phyloP scores from a whole-genome alignment of 495 filamentous ascomycete genomes.

The Neurospora discreta region DNA sequence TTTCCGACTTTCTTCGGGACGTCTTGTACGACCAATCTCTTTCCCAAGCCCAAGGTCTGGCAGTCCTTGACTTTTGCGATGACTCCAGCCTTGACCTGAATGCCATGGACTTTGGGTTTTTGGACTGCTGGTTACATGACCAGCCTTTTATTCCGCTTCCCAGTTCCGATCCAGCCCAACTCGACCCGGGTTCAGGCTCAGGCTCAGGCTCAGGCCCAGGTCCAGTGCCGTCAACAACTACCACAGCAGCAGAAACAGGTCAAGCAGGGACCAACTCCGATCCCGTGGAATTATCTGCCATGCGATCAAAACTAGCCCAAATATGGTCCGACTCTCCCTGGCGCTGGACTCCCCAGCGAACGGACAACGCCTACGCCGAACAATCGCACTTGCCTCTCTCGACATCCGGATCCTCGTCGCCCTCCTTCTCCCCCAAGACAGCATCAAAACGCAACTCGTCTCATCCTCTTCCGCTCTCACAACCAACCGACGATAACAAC shows the following conservation, averaged over 20 bases:
- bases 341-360: constrained; percentile 39
- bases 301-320: constrained; percentile 23
- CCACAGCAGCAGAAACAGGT: not conserved
- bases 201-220: too few species aligned
- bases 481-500: not conserved
- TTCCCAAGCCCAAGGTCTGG: constrained; percentile 24
- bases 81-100: constrained; percentile 47
- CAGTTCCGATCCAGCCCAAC: not conserved
- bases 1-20: constrained; percentile 27
- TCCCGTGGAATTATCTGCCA: constrained; percentile 20
- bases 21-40: constrained; percentile 23
- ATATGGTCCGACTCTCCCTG: constrained; percentile 40
- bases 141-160: not conserved
- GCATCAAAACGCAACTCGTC: not conserved
- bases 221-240: not conserved
- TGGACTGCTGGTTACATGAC: constrained; percentile 35
- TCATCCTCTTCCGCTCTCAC: not conserved
- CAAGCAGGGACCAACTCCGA: constrained; percentile 9
- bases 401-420: not conserved
- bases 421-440: not conserved
- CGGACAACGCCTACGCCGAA: constrained; percentile 41
- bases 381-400: constrained; percentile 42
- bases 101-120: constrained; percentile 47
- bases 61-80: constrained; percentile 37
- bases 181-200: not conserved